These are phyloP conservation scores for Oryza nivara DNA, from an alignment of 176 grass and related monocot genomes.

Conservation along the genomic window DNA sequence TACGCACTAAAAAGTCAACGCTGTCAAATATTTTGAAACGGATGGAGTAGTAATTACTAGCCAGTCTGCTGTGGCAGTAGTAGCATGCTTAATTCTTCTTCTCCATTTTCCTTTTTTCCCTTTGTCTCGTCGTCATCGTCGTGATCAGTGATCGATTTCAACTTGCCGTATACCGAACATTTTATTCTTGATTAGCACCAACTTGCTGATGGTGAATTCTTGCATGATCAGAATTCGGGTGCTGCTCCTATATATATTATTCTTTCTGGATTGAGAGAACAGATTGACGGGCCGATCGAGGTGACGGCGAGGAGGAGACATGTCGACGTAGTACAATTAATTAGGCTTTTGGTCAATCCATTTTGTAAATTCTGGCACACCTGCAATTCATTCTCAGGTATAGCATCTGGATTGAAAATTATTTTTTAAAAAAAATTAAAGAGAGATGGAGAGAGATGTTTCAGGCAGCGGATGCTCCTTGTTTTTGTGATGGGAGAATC, in stretches of 20 bases:
- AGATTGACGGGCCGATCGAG: background rate
- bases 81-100: no score
- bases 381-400: slow-evolving; percentile 22
- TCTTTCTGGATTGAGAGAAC: slow-evolving; percentile 18
- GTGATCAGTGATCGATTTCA: slow-evolving; percentile 5
- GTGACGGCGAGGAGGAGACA: slow-evolving; percentile 29
- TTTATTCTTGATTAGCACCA: background rate
- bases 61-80: background rate
- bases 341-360: slow-evolving; percentile 31
- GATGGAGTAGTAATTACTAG: background rate
- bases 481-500: background rate
- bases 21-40: no score
- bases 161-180: slow-evolving; percentile 38
- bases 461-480: slow-evolving; percentile 26
- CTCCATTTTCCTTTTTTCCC: background rate
- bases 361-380: slow-evolving; percentile 21
- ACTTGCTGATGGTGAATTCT: slow-evolving; percentile 26
- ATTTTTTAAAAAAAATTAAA: background rate
- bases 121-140: background rate
- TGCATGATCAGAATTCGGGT: slow-evolving; percentile 38
- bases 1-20: no score
- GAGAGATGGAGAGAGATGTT: background rate
- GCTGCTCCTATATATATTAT: slow-evolving; percentile 19
- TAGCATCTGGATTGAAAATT: slow-evolving; percentile 6
- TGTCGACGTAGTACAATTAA: slow-evolving; percentile 11